phyloP scores from a whole-genome alignment of 495 filamentous ascomycete species.

The Baudoinia panamericana region DNA sequence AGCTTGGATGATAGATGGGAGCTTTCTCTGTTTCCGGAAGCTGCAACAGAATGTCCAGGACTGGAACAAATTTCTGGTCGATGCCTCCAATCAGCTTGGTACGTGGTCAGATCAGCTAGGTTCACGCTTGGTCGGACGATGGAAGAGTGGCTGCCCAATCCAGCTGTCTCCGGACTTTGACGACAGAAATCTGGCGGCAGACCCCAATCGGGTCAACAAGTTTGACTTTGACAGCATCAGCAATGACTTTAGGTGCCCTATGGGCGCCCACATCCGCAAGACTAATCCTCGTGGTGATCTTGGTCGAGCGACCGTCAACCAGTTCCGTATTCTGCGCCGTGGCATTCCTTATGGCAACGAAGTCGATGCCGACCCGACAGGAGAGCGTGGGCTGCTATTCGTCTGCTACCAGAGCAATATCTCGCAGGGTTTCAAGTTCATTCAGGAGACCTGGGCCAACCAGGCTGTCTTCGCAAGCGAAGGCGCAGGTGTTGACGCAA shows the following conservation, averaged over 20 bases:
- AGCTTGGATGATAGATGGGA: conserved; percentile 31
- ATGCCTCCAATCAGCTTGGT: conserved; percentile 12
- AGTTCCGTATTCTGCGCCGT: conserved; percentile 30
- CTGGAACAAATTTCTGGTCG: conserved; percentile 25
- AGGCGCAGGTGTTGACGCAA: conserved; percentile 29
- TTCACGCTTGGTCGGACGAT: conserved; percentile 32
- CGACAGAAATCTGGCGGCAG: conserved; percentile 21
- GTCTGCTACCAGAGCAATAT: conserved; percentile 34
- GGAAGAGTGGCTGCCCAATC: conserved; percentile 29
- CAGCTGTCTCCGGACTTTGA: conserved; percentile 22
- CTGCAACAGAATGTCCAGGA: conserved; percentile 30
- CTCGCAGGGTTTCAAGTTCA: conserved; percentile 29
- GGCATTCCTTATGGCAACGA: conserved; percentile 35
- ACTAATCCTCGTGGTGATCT: conserved; percentile 31
- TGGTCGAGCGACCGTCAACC: conserved; percentile 7
- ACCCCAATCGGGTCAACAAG: conserved; percentile 25
- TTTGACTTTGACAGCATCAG: conserved; percentile 17
- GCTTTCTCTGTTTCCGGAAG: conserved; percentile 30
- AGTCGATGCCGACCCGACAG: conserved; percentile 17
- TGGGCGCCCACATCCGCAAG: conserved; percentile 35
- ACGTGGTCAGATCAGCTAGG: conserved; percentile 29
- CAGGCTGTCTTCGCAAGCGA: conserved; percentile 12
- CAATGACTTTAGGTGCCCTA: conserved; percentile 29
- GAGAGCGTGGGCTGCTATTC: conserved; percentile 33
- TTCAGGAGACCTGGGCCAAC: conserved; percentile 28